These are phyloP conservation scores for Ganoderma lucidum DNA, from an alignment of 1,284 basidiomycete genomes.

Conservation along the genomic window DNA sequence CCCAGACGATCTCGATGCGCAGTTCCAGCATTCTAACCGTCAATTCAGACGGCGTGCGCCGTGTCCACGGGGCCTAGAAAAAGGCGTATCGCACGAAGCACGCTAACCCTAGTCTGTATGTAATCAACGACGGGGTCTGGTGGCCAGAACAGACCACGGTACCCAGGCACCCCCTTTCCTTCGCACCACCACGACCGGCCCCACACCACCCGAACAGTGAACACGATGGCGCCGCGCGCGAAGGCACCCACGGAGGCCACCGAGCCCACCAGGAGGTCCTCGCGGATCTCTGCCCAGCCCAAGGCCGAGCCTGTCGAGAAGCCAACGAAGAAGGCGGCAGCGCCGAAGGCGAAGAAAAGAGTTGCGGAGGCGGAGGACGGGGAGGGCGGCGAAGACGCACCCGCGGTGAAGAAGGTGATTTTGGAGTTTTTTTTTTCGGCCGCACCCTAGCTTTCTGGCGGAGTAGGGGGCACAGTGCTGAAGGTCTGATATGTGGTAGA, in stretches of 20 bases:
- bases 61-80: conserved; percentile 18
- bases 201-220: background rate
- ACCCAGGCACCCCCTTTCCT: conserved; percentile 29
- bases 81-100: conserved; percentile 24
- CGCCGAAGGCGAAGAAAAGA: conserved; percentile 37
- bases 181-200: conserved; percentile 21
- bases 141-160: conserved; percentile 15
- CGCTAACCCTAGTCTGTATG: conserved; percentile 28
- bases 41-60: conserved; percentile 23
- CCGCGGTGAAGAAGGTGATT: conserved; percentile 41
- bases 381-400: conserved; percentile 31
- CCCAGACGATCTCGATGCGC: conserved; percentile 5
- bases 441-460: background rate
- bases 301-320: conserved; percentile 36
- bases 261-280: conserved; percentile 39
- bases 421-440: background rate
- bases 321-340: conserved; percentile 32
- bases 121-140: conserved; percentile 22
- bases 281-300: conserved; percentile 43
- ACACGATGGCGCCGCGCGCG: conserved; percentile 33
- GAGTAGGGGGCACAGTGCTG: background rate
- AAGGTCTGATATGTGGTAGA: conserved; percentile 19
- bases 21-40: background rate
- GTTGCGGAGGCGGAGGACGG: conserved; percentile 33
- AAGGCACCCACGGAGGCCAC: conserved; percentile 30